Evolutionary conservation across 2,329 filamentous ascomycete genomes (phyloP), one percentile per base, ranked within the genome.

Genomic region (Huntiella bhutanensis): DNA sequence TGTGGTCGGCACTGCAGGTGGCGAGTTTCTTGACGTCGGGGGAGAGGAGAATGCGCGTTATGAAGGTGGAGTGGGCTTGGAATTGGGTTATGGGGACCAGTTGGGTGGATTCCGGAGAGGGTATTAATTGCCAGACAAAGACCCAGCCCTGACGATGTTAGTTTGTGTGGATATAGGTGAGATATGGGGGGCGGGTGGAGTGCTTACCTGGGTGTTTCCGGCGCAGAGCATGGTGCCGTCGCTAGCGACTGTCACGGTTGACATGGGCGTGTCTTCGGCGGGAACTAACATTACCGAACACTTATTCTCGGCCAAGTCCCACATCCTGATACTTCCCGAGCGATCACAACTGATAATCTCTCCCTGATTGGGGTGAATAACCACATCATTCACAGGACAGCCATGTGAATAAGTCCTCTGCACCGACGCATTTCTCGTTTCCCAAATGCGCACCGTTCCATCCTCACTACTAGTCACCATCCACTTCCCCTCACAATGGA

Each of bases 401-500:
- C 81, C 82, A 60, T 98, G 91, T 54, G 75, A 80, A 61, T 98
- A 98, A 63, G 88, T 94, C 46, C 91, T 76, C 64, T 98, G 91
- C 46, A 96, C 77, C 49, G 73, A 78, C 40, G 84, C 88, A 10
- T 73, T 82, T 41, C 87, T 70, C 4, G 86, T 94, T 60, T 95
- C 88, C 87, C 87, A 95, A 52, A 95, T 93, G 69, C 93, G 93
- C 58, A 95, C 87, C 0, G 85, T 93, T 55, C 87, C 84, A 58
- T 98, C 91, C 62, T 98, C 91, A 41, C 84, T 93, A 61, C 82
- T 92, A 7, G 91, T 98, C 13, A 96, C 91, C 83, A 98, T 95
- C 91, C 91, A 98, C 65, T 98, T 98, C 8, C 88, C 87, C 62
- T 98, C 91, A 60, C 88, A 96, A 62, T 98, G 91, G 60, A 98